phyloP scores from a whole-genome alignment of 2,329 filamentous ascomycete genomes.

The Cordyceps tenuipes region DNA sequence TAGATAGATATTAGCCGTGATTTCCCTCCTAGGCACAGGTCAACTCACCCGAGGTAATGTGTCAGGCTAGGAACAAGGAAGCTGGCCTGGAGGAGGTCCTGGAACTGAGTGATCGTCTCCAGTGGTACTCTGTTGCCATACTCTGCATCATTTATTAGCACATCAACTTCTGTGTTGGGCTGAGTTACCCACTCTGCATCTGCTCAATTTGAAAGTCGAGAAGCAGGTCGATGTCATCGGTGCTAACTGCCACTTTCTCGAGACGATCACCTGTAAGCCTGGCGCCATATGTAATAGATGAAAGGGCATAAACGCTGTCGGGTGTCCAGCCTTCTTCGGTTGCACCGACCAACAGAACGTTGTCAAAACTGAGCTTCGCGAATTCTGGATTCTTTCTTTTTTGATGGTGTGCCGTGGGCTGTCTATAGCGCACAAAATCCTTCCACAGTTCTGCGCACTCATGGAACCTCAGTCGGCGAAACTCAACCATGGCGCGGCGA shows the following conservation, averaged over 20 bases:
- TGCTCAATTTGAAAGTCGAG: conserved; percentile 83
- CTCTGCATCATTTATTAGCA: conserved; percentile 35
- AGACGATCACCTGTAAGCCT: conserved; percentile 37
- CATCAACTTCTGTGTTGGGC: not conserved
- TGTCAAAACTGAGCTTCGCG: conserved; percentile 48
- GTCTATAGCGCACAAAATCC: conserved; percentile 70
- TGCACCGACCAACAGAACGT: conserved; percentile 42
- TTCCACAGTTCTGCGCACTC: conserved; percentile 75
- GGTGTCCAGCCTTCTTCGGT: conserved; percentile 42
- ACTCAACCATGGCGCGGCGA: conserved; percentile 69
- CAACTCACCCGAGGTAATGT: conserved; percentile 60
- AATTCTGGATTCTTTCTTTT: conserved; percentile 55
- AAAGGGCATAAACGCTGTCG: conserved; percentile 35
- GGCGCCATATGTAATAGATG: conserved; percentile 43
- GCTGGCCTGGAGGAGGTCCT: conserved; percentile 58
- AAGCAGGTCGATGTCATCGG: conserved; percentile 70
- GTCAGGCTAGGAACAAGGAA: conserved; percentile 62
- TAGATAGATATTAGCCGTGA: conserved; percentile 12
- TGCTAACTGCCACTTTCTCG: conserved; percentile 50
- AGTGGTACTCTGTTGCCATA: conserved; percentile 70
- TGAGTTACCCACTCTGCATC: conserved; percentile 59
- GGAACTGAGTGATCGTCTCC: conserved; percentile 63
- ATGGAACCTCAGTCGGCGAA: conserved; percentile 69
- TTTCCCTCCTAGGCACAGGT: not conserved
- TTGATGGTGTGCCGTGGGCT: conserved; percentile 61